These are phyloP conservation scores for Cochlearia excelsa DNA, from an alignment of 345 rosid species.

Conservation along the genomic window DNA sequence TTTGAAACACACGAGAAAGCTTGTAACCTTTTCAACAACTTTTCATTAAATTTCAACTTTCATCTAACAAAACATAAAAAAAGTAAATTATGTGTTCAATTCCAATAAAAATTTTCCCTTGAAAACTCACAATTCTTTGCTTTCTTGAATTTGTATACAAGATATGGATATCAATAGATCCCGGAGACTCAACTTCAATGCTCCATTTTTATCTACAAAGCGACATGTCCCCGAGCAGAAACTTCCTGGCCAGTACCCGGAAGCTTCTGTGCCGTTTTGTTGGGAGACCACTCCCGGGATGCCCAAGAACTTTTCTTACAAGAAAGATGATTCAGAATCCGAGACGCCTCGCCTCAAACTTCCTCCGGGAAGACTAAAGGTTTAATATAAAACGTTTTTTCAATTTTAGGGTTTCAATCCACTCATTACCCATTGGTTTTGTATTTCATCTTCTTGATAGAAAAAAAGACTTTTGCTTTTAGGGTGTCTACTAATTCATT, in stretches of 20 bases:
- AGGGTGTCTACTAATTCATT: neutral
- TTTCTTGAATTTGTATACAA: slow-evolving; percentile 10
- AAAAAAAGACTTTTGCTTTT: neutral
- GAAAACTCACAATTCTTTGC: slow-evolving; percentile 4
- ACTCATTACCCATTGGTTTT: slow-evolving; percentile 6
- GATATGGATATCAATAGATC: slow-evolving; percentile 40
- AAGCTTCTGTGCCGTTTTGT: slow-evolving; percentile 61
- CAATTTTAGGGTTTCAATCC: neutral
- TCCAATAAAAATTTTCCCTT: slow-evolving; percentile 24
- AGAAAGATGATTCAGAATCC: slow-evolving; percentile 29
- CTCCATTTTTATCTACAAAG: slow-evolving; percentile 68
- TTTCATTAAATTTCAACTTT: slow-evolving; percentile 32
- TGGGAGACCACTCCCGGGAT: slow-evolving; percentile 87
- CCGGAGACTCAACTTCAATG: slow-evolving; percentile 61
- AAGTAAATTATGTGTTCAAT: neutral
- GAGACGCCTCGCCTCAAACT: slow-evolving; percentile 64
- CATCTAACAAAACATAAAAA: slow-evolving; percentile 1
- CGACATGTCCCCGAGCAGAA: slow-evolving; percentile 40
- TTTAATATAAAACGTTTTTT: slow-evolving; percentile 20
- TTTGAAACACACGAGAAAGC: slow-evolving; percentile 53
- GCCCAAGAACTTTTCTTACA: slow-evolving; percentile 47
- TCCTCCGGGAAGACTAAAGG: slow-evolving; percentile 58
- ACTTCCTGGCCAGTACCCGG: slow-evolving; percentile 22
- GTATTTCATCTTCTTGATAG: slow-evolving; percentile 18
- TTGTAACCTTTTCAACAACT: slow-evolving; percentile 37